Base-by-base conservation (phyloP, 495 filamentous ascomycete genomes). In the Geopyxis carbonaria region DNA sequence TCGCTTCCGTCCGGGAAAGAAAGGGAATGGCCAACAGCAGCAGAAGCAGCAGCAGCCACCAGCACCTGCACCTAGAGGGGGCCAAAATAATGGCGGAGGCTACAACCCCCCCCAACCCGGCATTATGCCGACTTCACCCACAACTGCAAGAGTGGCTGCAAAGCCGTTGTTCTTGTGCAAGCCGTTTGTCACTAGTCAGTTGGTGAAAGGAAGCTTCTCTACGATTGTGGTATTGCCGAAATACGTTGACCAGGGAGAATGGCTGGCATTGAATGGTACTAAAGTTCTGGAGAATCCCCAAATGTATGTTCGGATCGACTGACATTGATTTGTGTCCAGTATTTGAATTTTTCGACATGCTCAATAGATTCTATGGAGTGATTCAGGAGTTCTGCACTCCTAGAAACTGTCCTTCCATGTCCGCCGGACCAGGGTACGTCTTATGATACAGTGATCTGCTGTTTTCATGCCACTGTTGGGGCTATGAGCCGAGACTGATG, bases 161-260 rank as follows among this genome's bases (percentile, higher is more conserved):
- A 56, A 55, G 29, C 53, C 53, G 3, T 30, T 56, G 15, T 56
- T 56, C 42, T 42, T 56, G 19, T 56, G 53, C 37, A 56, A 56
- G 48, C 53, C 53, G 14, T 56, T 56, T 38, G 53, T 56, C 34
- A 56, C 54, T 18, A 50, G 53, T 22, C 52, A 56, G 29, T 43
- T 56, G 31, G 78, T 81, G 37, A 79, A 75, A 55, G 78, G 78
- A 31, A 83, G 80, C 55, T 81, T 82, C 57, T 72, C 78, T 65
- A 81, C 78, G 9, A 59, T 83, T 40, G 78, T 76, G 47, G 75
- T 75, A 27, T 72, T 76, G 54, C 78, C 78, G 10, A 69, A 72
- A 51, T 72, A 77, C 46, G 71, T 82, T 22, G 78, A 82, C 46
- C 61, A 78, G 42, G 78, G 77, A 34, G 78, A 83, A 51, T 83